Conservation (phyloP, 345 rosid genomes). For the Eutrema heterophyllum region DNA sequence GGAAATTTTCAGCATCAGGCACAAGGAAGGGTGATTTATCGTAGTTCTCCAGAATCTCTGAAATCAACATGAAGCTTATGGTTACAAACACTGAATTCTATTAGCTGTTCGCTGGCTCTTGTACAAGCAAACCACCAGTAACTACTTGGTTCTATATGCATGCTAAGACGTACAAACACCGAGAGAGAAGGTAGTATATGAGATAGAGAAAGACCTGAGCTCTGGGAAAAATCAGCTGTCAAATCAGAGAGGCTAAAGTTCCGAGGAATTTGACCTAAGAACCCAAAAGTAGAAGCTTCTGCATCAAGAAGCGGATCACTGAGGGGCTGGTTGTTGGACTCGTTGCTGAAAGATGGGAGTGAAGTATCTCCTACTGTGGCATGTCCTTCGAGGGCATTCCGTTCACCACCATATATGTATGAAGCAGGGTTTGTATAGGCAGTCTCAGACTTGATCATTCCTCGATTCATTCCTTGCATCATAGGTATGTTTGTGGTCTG, state of each 20-base stretch:
- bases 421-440: slow-evolving; percentile 61
- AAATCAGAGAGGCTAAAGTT: slow-evolving; percentile 93
- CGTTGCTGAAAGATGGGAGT: slow-evolving; percentile 68
- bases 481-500: slow-evolving; percentile 67
- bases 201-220: slow-evolving; percentile 61
- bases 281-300: slow-evolving; percentile 69
- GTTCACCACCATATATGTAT: slow-evolving; percentile 67
- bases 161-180: background rate
- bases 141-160: background rate
- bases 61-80: background rate
- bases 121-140: background rate
- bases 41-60: slow-evolving; percentile 87
- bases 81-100: slow-evolving; percentile 8
- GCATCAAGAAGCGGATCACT: slow-evolving; percentile 67
- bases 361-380: slow-evolving; percentile 63
- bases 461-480: slow-evolving; percentile 81
- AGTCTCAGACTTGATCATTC: slow-evolving; percentile 72
- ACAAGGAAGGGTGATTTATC: slow-evolving; percentile 78
- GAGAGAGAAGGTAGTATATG: background rate
- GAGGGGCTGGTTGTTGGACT: slow-evolving; percentile 68
- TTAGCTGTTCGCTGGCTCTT: background rate
- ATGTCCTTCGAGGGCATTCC: slow-evolving; percentile 60
- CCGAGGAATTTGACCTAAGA: slow-evolving; percentile 72
- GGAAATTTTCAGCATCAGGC: slow-evolving; percentile 41
- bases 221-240: slow-evolving; percentile 80